These are phyloP conservation scores for Akanthomyces dipterigenus DNA, from an alignment of 2,329 filamentous ascomycete species.

Conservation along the genomic window DNA sequence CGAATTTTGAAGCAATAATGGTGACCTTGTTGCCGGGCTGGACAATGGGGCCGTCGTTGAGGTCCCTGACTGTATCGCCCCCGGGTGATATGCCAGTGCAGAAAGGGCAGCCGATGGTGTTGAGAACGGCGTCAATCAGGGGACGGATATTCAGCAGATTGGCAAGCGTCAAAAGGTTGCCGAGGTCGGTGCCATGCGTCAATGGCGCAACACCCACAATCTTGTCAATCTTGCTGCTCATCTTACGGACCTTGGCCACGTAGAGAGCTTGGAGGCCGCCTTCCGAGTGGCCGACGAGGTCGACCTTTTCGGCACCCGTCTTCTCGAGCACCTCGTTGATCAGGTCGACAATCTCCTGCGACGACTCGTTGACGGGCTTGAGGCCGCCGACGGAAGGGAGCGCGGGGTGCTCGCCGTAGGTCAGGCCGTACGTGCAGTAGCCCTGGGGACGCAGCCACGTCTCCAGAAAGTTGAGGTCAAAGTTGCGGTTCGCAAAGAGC, in stretches of 20 bases:
- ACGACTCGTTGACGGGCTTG: conserved; percentile 14
- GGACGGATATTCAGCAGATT: background rate
- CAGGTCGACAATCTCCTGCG: conserved; percentile 16
- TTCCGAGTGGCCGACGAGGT: conserved; percentile 19
- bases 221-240: conserved; percentile 13
- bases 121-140: conserved; percentile 1
- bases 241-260: conserved; percentile 15
- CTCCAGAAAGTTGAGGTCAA: conserved; percentile 17
- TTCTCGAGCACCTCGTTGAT: conserved; percentile 13
- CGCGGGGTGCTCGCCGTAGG: conserved; percentile 15
- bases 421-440: conserved; percentile 18
- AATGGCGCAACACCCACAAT: conserved; percentile 16
- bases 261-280: conserved; percentile 19
- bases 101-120: conserved; percentile 13
- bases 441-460: conserved; percentile 13
- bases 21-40: conserved; percentile 15
- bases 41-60: conserved; percentile 13
- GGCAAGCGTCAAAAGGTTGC: conserved; percentile 8
- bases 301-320: conserved; percentile 17
- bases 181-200: conserved; percentile 17
- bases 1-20: conserved; percentile 12
- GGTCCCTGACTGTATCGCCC: conserved; percentile 11
- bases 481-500: conserved; percentile 13
- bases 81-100: conserved; percentile 12
- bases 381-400: conserved; percentile 17